These are phyloP conservation scores for Talaromyces sp. DNA, from an alignment of 2,329 filamentous ascomycete genomes.

Conservation along the genomic window DNA sequence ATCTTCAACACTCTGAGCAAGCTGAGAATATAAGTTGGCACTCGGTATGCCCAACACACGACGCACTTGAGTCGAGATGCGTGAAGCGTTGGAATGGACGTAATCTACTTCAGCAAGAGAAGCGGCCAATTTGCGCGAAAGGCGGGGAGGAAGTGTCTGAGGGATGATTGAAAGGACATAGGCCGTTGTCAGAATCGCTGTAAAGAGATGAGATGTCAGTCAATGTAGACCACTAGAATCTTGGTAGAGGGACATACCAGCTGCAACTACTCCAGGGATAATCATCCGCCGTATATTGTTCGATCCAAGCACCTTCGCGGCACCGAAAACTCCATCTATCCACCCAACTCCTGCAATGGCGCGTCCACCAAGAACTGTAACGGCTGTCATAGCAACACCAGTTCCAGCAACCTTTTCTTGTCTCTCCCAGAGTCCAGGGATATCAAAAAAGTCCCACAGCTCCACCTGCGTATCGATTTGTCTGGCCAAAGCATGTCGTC, in stretches of 20 bases:
- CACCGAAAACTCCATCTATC: constrained; percentile 82
- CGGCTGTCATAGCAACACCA: constrained; percentile 88
- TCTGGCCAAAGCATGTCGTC: constrained; percentile 74
- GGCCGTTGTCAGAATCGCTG: constrained; percentile 69
- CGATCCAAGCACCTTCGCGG: constrained; percentile 73
- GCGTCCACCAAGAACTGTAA: constrained; percentile 77
- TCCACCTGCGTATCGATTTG: constrained; percentile 87
- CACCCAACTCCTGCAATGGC: constrained; percentile 81
- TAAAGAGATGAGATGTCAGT: constrained; percentile 31
- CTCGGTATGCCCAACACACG: constrained; percentile 85
- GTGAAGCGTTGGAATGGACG: constrained; percentile 79
- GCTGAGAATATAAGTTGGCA: constrained; percentile 75
- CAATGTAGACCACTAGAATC: not conserved
- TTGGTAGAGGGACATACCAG: constrained; percentile 59
- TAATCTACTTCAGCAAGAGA: constrained; percentile 85
- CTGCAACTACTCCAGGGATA: constrained; percentile 72
- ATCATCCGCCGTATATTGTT: constrained; percentile 78
- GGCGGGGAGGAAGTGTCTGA: constrained; percentile 77
- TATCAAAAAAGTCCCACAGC: constrained; percentile 89
- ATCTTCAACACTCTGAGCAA: constrained; percentile 82
- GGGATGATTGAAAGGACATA: constrained; percentile 88
- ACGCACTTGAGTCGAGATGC: constrained; percentile 81
- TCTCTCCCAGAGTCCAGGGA: constrained; percentile 73
- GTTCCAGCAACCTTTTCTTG: constrained; percentile 95
- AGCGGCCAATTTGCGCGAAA: constrained; percentile 77